phyloP scores from a whole-genome alignment of 768 basidiomycete genomes.

The Leccinum rimulosum region DNA sequence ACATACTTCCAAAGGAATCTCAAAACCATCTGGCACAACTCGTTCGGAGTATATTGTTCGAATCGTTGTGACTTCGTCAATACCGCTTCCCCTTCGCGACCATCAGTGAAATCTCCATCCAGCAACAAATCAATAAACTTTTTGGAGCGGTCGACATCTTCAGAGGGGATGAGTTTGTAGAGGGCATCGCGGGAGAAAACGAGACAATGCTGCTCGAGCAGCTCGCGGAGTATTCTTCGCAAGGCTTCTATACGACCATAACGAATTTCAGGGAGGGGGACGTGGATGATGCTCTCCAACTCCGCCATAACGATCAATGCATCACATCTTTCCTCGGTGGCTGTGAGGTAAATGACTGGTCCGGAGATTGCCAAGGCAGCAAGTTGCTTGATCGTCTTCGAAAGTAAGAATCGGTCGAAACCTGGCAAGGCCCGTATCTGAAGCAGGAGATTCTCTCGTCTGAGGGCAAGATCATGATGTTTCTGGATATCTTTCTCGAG shows the following conservation, averaged over 20 bases:
- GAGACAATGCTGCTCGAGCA: neutral
- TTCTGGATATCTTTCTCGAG: no score
- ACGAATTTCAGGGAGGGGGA: neutral
- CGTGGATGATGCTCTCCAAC: no score
- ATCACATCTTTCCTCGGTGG: no score
- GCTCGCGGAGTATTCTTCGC: neutral
- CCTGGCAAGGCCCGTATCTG: no score
- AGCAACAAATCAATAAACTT: neutral
- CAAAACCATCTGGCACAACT: neutral
- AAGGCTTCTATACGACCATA: neutral
- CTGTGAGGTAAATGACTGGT: no score
- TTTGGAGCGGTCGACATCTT: neutral
- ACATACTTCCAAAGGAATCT: neutral
- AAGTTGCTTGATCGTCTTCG: no score
- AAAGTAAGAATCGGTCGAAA: no score
- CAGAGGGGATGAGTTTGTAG: neutral
- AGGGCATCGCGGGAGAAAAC: neutral
- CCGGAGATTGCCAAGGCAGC: no score
- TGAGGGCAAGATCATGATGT: no score
- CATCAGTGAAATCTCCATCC: neutral
- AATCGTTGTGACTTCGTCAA: rapidly evolving
- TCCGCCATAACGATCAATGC: no score
- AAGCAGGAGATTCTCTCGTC: no score
- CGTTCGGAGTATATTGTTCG: neutral
- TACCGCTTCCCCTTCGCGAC: rapidly evolving